Evolutionary conservation across 352 stramenopile genomes (phyloP).

Genomic region (Phytophthora rubi): DNA sequence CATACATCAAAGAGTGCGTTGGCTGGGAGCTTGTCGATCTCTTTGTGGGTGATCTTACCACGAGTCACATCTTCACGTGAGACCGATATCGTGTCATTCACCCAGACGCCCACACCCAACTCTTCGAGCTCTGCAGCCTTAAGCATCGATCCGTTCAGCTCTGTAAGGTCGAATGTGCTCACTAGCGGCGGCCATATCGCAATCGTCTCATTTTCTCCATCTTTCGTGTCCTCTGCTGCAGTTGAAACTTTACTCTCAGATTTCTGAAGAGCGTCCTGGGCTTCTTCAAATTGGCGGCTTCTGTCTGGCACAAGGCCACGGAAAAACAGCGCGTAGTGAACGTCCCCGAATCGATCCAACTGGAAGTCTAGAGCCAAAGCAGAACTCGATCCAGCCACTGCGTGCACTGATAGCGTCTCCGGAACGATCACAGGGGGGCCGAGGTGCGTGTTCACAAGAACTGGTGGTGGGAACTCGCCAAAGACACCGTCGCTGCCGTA

Average conservation of each 20-base stretch:
- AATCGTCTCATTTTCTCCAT: slow-evolving; percentile 19
- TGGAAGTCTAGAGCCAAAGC: slow-evolving; percentile 61
- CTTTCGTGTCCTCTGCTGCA: background rate
- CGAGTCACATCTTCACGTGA: slow-evolving; percentile 72
- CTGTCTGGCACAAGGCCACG: slow-evolving; percentile 53
- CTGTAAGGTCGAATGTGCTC: slow-evolving; percentile 52
- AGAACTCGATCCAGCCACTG: slow-evolving; percentile 50
- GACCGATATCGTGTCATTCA: slow-evolving; percentile 77
- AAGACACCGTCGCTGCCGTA: slow-evolving; percentile 67
- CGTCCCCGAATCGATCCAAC: slow-evolving; percentile 65
- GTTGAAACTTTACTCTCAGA: background rate
- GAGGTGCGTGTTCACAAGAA: slow-evolving; percentile 71
- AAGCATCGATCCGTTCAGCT: slow-evolving; percentile 52
- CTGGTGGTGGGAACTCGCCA: slow-evolving; percentile 71
- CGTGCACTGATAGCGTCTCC: slow-evolving; percentile 38
- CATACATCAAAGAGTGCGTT: slow-evolving; percentile 82
- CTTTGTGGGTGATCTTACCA: slow-evolving; percentile 55
- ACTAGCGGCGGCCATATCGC: slow-evolving; percentile 54
- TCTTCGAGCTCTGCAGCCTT: slow-evolving; percentile 65
- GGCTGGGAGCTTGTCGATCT: slow-evolving; percentile 64
- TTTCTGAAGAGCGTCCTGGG: background rate
- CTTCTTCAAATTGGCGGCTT: slow-evolving; percentile 25
- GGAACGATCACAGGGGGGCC: slow-evolving; percentile 49
- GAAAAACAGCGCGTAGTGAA: slow-evolving; percentile 84
- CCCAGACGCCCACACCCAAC: slow-evolving; percentile 67